phyloP scores from a whole-genome alignment of 192 early-diverging fungal species.

The Ambispora gerdemannii region DNA sequence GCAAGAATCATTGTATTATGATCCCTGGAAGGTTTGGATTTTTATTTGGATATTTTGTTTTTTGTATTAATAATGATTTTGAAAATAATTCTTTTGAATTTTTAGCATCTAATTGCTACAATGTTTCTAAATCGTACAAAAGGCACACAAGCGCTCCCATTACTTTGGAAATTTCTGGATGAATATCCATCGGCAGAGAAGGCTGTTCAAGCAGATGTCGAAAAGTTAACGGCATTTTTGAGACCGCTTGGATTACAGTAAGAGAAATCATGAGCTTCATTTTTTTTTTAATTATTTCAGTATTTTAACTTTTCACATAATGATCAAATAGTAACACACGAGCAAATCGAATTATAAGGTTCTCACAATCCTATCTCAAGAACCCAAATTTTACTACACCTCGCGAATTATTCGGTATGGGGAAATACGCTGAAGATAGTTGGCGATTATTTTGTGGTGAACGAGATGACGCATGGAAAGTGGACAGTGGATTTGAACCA shows the following conservation, averaged over 20 bases:
- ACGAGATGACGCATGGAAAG: slow-evolving; percentile 25
- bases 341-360: slow-evolving; percentile 23
- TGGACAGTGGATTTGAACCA: slow-evolving; percentile 2
- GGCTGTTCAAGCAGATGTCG: slow-evolving; percentile 12
- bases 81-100: neutral
- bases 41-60: neutral
- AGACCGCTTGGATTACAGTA: slow-evolving; percentile 29
- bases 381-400: slow-evolving; percentile 22
- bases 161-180: slow-evolving; percentile 32
- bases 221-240: slow-evolving; percentile 8
- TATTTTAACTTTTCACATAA: too few species aligned
- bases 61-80: neutral
- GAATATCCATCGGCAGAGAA: slow-evolving; percentile 18
- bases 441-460: slow-evolving; percentile 29
- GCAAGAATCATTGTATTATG: slow-evolving; percentile 28
- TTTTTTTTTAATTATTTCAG: neutral
- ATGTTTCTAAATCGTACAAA: slow-evolving; percentile 27
- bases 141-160: slow-evolving; percentile 11
- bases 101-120: slow-evolving; percentile 23
- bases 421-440: slow-evolving; percentile 32
- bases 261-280: neutral
- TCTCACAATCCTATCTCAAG: slow-evolving; percentile 13
- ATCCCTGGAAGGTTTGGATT: slow-evolving; percentile 27
- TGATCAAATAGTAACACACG: slow-evolving; percentile 4
- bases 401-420: slow-evolving; percentile 27